Evolutionary conservation across 2,329 filamentous ascomycete genomes (phyloP).

Genomic region (Penicillium glabrum): DNA sequence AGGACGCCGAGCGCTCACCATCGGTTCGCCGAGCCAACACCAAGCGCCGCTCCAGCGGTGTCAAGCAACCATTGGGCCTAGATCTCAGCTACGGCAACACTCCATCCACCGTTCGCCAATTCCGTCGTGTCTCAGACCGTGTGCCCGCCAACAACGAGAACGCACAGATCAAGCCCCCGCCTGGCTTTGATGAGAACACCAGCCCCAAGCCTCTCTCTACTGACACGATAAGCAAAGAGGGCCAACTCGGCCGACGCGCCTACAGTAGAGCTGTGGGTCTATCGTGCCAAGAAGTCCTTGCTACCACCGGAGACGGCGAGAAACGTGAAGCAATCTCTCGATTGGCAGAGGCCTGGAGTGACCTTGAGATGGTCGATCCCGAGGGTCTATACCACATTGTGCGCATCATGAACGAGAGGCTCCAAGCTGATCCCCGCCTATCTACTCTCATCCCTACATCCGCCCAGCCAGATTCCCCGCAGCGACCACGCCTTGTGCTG

Average conservation of each 20-base stretch:
- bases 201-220: conserved; percentile 36
- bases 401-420: conserved; percentile 70
- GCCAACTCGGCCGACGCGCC: conserved; percentile 73
- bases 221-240: conserved; percentile 67
- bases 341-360: conserved; percentile 81
- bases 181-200: conserved; percentile 41
- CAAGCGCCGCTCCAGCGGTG: conserved; percentile 48
- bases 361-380: conserved; percentile 82
- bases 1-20: conserved; percentile 47
- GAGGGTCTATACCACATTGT: conserved; percentile 87
- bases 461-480: conserved; percentile 42
- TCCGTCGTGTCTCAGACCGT: conserved; percentile 80
- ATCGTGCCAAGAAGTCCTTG: conserved; percentile 78
- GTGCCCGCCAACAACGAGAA: conserved; percentile 34
- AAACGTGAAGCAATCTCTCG: conserved; percentile 82
- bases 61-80: conserved; percentile 78
- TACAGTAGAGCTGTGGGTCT: conserved; percentile 82
- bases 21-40: conserved; percentile 39
- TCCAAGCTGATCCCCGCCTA: conserved; percentile 53
- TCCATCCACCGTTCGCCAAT: conserved; percentile 86
- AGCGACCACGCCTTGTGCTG: conserved; percentile 67
- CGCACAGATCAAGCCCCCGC: conserved; percentile 23
- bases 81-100: conserved; percentile 94
- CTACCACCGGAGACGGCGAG: conserved; percentile 67
- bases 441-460: conserved; percentile 38